Conservation (phyloP, 2,329 filamentous ascomycete species). For the Myotisia sp. region DNA sequence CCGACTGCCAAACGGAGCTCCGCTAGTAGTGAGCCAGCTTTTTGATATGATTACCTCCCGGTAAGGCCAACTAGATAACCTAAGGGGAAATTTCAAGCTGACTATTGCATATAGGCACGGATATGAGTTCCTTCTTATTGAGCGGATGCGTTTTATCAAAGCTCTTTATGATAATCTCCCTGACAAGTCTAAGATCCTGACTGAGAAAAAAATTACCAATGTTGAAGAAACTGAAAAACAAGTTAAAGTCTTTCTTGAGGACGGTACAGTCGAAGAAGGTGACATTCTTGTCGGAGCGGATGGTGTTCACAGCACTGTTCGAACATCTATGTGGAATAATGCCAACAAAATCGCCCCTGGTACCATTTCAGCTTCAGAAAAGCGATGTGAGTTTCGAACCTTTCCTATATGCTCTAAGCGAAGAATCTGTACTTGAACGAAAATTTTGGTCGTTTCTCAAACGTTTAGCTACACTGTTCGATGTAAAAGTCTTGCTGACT, state of each 20-base stretch:
- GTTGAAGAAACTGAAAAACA: not conserved
- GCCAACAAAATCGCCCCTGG: conserved; percentile 10
- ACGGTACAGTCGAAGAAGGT: conserved; percentile 22
- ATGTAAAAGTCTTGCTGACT: too few species aligned
- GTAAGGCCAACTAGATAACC: too few species aligned
- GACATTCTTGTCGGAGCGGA: conserved; percentile 32
- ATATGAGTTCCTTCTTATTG: not conserved
- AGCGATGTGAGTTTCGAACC: conserved; percentile 6
- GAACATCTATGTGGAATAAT: conserved; percentile 21
- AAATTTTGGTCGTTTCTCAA: not conserved
- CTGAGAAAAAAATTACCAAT: conserved; percentile 1
- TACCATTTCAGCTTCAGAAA: conserved; percentile 4
- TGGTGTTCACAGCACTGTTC: conserved; percentile 29
- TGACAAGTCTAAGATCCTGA: conserved; percentile 4
- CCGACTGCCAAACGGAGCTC: too few species aligned
- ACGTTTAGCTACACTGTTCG: not conserved
- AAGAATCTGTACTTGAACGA: too few species aligned
- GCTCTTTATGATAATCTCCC: conserved; percentile 1
- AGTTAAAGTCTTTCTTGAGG: conserved; percentile 8
- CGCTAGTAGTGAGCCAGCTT: not conserved
- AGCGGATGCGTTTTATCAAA: not conserved
- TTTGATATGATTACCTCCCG: not conserved
- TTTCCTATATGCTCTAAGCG: too few species aligned
- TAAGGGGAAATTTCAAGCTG: not conserved
- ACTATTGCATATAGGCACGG: conserved; percentile 1